Evolutionary conservation across 441 rosid species (phyloP), one percentile per base, ranked within the genome.

Genomic region (Raphanus hybrid): DNA sequence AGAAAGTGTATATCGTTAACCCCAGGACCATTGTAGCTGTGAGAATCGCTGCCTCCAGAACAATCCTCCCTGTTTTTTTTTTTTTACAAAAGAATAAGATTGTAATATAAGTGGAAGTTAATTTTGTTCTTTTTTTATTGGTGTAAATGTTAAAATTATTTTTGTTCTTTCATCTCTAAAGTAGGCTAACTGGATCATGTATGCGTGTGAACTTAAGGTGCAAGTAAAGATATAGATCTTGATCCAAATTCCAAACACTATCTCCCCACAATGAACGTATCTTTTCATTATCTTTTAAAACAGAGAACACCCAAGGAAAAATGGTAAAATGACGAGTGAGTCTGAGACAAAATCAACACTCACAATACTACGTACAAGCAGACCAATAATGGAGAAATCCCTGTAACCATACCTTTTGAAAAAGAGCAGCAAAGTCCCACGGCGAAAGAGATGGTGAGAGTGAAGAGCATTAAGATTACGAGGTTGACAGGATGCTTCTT

Each of bases 1-100:
- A 86, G 78, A 85, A 85, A 12, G 86, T 84, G 84, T 85, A 86
- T 9, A 82, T 59, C 8, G 89, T 87, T 23, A 86, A 78, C 18
- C 89, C 77, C 8, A 80, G 5, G 1, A 86, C 84, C 75, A 79
- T 75, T 14, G 67, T 83, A 2, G 57, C 43, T 1, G 89, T 86
- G 69, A 87, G 79, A 15, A 83, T 72, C 10, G 74, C 84, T 20
- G 87, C 85, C 72, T 84, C 85, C 23, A 78, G 75, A 64, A 86
- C 70, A 11, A 83, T 68, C 70, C 5, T 80, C 72, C 91, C 87
- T 85, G 78, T 65, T 54, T 23, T 3, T 18, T 23, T 3, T 18
- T 18, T 57, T 57, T 20, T 18, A 0, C 59, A 18, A 5, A 4
- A 11, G 64, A 59, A 1, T 59, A 26, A 59, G 35, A 26, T 59